Evolutionary conservation across 2,329 filamentous ascomycete species (phyloP), one percentile per base, ranked within the genome.

Genomic region (Botrytis byssoidea): DNA sequence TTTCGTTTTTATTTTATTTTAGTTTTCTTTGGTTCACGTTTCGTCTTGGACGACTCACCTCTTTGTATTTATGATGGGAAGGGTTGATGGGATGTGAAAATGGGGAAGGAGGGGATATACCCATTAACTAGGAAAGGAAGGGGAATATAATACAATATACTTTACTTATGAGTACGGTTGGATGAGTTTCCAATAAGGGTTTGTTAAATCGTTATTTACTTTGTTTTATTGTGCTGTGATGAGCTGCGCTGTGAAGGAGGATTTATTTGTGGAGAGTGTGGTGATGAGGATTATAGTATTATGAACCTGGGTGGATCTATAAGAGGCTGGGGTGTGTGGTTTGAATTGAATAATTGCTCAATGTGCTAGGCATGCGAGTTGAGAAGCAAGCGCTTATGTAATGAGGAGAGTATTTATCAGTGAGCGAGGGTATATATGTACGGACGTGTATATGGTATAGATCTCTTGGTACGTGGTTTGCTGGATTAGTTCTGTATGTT

Each of bases 21-120:
- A 1, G 8, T 8, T 18, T 35, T 12, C 37, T 25, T 61, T 12
- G 16, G 25, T 37, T 37, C 42, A 44, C 18, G 18, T 35, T 40
- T 40, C 20, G 22, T 25, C 35, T 37, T 40, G 51, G 51, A 55
- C 51, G 51, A 55, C n/a, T 61, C n/a, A 55, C 51, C 40, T 40
- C 59, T 61, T 37, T 40, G 59, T 61, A 61, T n/a, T 61, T 61
- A 61, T 61, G 35, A 37, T 61, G 35, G 35, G 59, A 61, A 61
- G 25, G 35, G 32, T 35, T 18, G 55, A 59, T 59, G 55, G 55
- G 22, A 25, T 16, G 22, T 35, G 35, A 22, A 3, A 61, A 25
- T 32, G 59, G 59, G 22, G 32, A 37, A 16, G 59, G 32, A 37
- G 59, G 59, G 59, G 20, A 61, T 61, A 61, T 61, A 61, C 59